These are phyloP conservation scores for Solanum megistacrolobum DNA, from an alignment of 257 asterid species.

Conservation along the genomic window DNA sequence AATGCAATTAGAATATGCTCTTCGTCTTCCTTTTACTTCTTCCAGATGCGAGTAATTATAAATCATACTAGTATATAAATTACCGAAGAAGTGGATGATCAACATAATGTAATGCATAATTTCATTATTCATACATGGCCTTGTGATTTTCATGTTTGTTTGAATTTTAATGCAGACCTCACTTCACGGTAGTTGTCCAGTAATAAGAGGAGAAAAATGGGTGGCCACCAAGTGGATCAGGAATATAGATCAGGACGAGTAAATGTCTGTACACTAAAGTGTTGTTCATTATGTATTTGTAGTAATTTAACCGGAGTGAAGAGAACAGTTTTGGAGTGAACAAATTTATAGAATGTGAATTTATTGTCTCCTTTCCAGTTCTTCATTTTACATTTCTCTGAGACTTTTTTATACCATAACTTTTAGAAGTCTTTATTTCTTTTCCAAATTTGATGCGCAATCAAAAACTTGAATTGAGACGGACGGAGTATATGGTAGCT, in stretches of 20 bases:
- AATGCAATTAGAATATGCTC: neutral
- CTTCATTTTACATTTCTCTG: neutral
- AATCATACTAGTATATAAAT: neutral
- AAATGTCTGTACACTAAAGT: neutral
- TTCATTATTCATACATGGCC: neutral
- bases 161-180: constrained; percentile 42
- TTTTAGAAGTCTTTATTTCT: neutral
- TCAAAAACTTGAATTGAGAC: neutral
- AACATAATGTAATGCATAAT: neutral
- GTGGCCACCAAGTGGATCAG: constrained; percentile 98
- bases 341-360: neutral
- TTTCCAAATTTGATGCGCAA: neutral
- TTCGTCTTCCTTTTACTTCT: neutral
- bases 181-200: constrained; percentile 95
- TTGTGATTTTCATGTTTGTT: neutral
- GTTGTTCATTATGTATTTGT: neutral
- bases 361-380: neutral
- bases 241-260: constrained; percentile 43
- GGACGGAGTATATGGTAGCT: neutral
- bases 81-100: neutral
- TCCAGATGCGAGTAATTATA: neutral
- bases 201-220: constrained; percentile 86
- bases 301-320: neutral
- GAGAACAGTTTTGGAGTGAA: neutral
- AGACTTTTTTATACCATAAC: neutral